Evolutionary conservation across 2,329 filamentous ascomycete genomes (phyloP).

Genomic region (Plenodomus tracheiphilus): DNA sequence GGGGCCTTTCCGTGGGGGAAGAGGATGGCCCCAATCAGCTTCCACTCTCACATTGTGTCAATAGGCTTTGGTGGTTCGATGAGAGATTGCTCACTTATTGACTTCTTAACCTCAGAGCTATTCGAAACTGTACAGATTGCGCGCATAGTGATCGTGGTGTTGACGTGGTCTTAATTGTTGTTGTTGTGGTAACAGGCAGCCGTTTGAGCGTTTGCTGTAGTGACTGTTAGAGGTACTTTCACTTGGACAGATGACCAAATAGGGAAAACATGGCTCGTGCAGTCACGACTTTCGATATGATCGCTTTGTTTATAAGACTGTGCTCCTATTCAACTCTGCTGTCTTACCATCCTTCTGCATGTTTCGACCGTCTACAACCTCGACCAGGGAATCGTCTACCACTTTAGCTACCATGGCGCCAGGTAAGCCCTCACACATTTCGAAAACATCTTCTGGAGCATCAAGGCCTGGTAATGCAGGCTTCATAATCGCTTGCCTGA

Average conservation of each 20-base stretch:
- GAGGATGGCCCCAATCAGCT: too few relatives aligned
- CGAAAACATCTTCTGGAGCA: neutral
- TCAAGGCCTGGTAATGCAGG: neutral
- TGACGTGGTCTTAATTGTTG: neutral
- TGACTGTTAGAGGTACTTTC: neutral
- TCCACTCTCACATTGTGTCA: too few relatives aligned
- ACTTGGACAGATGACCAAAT: neutral
- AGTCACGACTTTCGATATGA: neutral
- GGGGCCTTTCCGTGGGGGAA: too few relatives aligned
- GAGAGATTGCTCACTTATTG: too few relatives aligned
- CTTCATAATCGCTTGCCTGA: constrained; percentile 2
- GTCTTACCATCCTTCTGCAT: neutral
- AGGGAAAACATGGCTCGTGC: neutral
- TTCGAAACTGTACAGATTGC: too few relatives aligned
- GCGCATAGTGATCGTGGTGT: neutral
- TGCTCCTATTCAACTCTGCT: neutral
- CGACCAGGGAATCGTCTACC: neutral
- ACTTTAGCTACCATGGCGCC: constrained; percentile 1
- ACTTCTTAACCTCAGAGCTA: too few relatives aligned
- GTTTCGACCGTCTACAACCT: neutral
- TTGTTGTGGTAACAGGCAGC: neutral
- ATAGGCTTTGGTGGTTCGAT: too few relatives aligned
- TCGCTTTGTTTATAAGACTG: neutral
- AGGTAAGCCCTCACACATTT: neutral
- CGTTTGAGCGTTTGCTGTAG: neutral